phyloP scores from a whole-genome alignment of 208 protist genomes.

The Trypanosomatidae sp. region DNA sequence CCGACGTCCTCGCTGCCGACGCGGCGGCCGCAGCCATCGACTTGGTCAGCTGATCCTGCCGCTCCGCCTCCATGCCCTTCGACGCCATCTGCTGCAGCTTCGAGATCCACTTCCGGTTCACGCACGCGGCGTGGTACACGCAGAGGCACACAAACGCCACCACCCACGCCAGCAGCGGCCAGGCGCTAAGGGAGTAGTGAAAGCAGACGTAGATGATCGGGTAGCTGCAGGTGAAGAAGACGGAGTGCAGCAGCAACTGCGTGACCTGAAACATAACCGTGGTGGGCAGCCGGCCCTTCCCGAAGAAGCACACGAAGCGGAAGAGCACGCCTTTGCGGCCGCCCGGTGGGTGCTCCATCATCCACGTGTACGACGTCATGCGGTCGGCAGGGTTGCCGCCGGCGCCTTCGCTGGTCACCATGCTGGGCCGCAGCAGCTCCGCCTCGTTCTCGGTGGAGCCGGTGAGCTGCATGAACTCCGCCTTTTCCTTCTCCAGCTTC shows the following conservation, averaged over 20 bases:
- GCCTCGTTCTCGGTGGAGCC: constrained; percentile 32
- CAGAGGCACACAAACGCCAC: constrained; percentile 34
- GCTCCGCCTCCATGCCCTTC: constrained; percentile 37
- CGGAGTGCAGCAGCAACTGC: constrained; percentile 51
- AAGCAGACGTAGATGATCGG: constrained; percentile 46
- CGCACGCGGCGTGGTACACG: constrained; percentile 56
- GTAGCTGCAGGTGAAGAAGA: constrained; percentile 54
- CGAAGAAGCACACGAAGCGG: constrained; percentile 49
- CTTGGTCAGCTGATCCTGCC: constrained; percentile 20
- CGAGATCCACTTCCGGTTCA: constrained; percentile 53
- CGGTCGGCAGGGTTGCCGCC: constrained; percentile 39
- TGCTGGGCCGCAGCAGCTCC: constrained; percentile 29
- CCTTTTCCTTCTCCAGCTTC: constrained; percentile 26
- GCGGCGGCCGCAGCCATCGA: constrained; percentile 17
- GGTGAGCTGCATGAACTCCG: constrained; percentile 42
- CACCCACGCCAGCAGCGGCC: constrained; percentile 46
- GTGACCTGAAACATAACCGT: constrained; percentile 49
- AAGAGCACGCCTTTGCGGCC: constrained; percentile 51
- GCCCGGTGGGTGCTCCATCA: constrained; percentile 64
- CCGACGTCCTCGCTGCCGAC: not conserved
- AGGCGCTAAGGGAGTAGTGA: constrained; percentile 36
- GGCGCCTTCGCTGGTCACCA: constrained; percentile 31
- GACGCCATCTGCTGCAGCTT: constrained; percentile 50
- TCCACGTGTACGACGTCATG: constrained; percentile 70
- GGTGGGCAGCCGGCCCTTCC: constrained; percentile 41